Conservation (phyloP, 495 filamentous ascomycete genomes). For the Talaromyces thailandensis region DNA sequence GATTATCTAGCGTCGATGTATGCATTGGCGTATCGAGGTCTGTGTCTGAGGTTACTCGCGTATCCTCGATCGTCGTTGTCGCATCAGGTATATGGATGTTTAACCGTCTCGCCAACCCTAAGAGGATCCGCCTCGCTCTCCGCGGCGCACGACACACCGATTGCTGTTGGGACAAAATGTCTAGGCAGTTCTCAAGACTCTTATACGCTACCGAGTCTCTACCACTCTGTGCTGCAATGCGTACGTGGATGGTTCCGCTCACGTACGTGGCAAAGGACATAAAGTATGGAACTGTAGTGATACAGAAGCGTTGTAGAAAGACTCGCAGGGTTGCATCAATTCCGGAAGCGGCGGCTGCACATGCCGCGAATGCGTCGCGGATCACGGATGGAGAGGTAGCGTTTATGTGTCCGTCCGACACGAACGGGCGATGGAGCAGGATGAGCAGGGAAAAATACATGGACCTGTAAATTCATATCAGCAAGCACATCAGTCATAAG, state of each 20-base stretch:
- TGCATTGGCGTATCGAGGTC: background rate
- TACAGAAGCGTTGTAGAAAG: conserved; percentile 21
- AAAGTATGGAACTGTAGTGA: conserved; percentile 23
- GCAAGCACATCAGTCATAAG: background rate
- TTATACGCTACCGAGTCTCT: conserved; percentile 17
- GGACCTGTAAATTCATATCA: background rate
- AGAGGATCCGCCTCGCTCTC: conserved; percentile 19
- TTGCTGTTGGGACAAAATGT: conserved; percentile 21
- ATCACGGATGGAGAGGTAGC: conserved; percentile 14
- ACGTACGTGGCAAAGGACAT: conserved; percentile 33
- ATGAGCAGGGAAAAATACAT: conserved; percentile 16
- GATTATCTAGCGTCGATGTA: background rate
- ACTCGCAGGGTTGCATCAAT: conserved; percentile 14
- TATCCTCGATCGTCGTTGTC: background rate
- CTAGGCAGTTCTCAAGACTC: conserved; percentile 16
- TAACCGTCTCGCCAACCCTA: conserved; percentile 22
- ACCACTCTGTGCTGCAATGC: conserved; percentile 23
- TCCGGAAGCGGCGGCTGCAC: conserved; percentile 14
- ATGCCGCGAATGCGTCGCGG: conserved; percentile 14
- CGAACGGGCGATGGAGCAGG: conserved; percentile 17
- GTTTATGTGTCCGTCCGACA: conserved; percentile 16
- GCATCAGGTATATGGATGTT: conserved; percentile 13
- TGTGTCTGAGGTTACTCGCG: background rate
- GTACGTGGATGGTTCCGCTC: conserved; percentile 25
- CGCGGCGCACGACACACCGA: conserved; percentile 22